A percentile compares a stretch with the other conserved stretches of the same genome.
These are phyloP conservation scores for Spirogloea muscicola DNA, from an alignment of 139 green algal species.

Conservation along the genomic window DNA sequence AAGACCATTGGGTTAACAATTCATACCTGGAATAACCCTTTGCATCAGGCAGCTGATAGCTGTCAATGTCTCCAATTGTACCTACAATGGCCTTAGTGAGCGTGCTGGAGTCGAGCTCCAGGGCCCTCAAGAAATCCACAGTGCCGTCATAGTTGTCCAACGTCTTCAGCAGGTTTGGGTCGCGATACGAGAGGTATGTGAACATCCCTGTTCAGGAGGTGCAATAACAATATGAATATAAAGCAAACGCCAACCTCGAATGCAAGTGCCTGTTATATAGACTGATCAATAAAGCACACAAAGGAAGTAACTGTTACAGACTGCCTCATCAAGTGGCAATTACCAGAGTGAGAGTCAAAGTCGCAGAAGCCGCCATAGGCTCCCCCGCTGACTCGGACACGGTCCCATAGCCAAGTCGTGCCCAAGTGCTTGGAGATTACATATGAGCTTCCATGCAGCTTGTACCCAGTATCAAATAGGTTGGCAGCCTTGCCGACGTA, in stretches of 20 bases:
- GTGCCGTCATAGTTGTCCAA: slow-evolving; percentile 87
- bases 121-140: slow-evolving; percentile 69
- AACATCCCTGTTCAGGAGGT: slow-evolving; percentile 65
- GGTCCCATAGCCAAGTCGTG: slow-evolving; percentile 97
- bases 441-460: slow-evolving; percentile 80
- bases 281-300: no score
- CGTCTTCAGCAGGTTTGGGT: slow-evolving; percentile 95
- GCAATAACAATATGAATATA: no score
- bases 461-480: slow-evolving; percentile 94
- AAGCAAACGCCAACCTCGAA: no score
- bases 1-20: no score
- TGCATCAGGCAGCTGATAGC: slow-evolving; percentile 90
- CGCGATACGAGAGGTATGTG: slow-evolving; percentile 87
- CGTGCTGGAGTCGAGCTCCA: slow-evolving; percentile 75
- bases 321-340: no score
- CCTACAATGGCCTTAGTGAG: slow-evolving; percentile 94
- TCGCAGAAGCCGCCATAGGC: slow-evolving; percentile 96
- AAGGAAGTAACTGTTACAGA: no score
- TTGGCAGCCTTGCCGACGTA: slow-evolving; percentile 98
- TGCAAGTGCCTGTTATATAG: no score
- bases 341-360: slow-evolving; percentile 86
- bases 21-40: slow-evolving; percentile 66
- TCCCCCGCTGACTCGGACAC: slow-evolving; percentile 87
- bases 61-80: slow-evolving; percentile 89
- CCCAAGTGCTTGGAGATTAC: slow-evolving; percentile 95